Conservation (phyloP, 2,329 filamentous ascomycete genomes). For the Gnomoniopsis sp. region DNA sequence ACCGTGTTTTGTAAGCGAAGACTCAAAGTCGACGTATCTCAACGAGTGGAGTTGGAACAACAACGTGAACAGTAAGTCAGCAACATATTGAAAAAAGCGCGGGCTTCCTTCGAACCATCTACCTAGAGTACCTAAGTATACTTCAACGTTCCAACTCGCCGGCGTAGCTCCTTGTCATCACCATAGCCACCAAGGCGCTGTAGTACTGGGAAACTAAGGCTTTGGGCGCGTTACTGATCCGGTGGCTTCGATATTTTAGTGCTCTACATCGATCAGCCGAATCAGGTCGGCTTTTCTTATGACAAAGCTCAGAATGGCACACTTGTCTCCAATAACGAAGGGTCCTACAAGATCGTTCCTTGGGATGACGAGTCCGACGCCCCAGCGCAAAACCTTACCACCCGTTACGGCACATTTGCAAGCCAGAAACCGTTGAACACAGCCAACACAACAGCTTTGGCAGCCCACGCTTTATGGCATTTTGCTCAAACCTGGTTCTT, state of each 20-base stretch:
- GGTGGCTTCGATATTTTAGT: conserved; percentile 22
- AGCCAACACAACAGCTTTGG: conserved; percentile 45
- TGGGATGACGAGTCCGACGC: conserved; percentile 32
- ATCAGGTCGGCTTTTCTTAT: conserved; percentile 21
- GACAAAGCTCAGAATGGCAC: conserved; percentile 15
- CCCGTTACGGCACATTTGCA: conserved; percentile 30
- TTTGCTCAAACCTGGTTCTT: conserved; percentile 57
- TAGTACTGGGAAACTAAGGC: no score
- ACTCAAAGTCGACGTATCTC: conserved; percentile 43
- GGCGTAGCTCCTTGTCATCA: no score
- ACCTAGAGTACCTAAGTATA: no score
- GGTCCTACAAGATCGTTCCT: conserved; percentile 13
- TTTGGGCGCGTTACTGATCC: no score
- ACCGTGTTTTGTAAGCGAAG: conserved; percentile 47
- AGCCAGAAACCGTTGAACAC: conserved; percentile 39
- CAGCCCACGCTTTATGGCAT: conserved; percentile 57
- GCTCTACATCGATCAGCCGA: conserved; percentile 60
- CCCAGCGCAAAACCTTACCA: conserved; percentile 35
- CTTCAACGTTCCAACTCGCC: no score
- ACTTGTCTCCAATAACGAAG: background rate
- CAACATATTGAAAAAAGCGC: background rate
- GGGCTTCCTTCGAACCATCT: background rate
- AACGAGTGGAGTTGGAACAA: conserved; percentile 62
- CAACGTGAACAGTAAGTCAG: conserved; percentile 30
- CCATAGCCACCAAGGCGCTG: no score